Base-by-base conservation (phyloP, 2,329 filamentous ascomycete species). In the Ceratocystis cubensis region DNA sequence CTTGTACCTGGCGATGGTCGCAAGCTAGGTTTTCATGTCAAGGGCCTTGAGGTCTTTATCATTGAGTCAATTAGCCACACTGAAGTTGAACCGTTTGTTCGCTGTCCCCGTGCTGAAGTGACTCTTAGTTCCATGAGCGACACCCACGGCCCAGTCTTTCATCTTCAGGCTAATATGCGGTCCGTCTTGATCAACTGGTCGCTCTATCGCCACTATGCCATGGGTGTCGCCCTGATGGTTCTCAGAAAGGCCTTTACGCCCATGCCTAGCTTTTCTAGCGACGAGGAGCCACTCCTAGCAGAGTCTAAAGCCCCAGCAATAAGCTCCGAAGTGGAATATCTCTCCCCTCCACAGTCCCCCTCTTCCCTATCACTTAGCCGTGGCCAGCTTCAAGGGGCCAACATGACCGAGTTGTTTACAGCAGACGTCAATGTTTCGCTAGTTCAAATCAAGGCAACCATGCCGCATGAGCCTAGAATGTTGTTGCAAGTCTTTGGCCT, bases 401-500 rank as follows among this genome's bases (percentile, higher is more conserved):
- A 56, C 53, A 61, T 72, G 8, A 75, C 75, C 2, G 93, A 99
- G 73, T 79, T 96, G 15, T 77, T 95, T 13, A 88, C 89, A 0
- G 75, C 96, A 20, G 93, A 97, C 73, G 79, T 96, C 71, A 94
- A 89, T 75, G 86, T 88, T 4, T 84, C 85, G 1, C 81, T 96
- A 44, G 77, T 97, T 22, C 93, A 97, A 73, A 75, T 97, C 70
- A 97, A 97, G 75, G 89, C 88, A 4, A 86, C 87, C 57, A 86
- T 97, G 84, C 93, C 94, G 1, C 80, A 87, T 20, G 92, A 97
- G 71, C 95, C 94, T n/a, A 84, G 86, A 0, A 79, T 97, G 75
- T 92, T 99, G 89, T 72, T 97, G 1, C 93, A 96, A 69, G 79
- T 96, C 8, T 93, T 93, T 73, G 84, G 85, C 8, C 74, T 97